These are phyloP conservation scores for Thelonectria blattea DNA, from an alignment of 2,329 filamentous ascomycete genomes.

Conservation along the genomic window DNA sequence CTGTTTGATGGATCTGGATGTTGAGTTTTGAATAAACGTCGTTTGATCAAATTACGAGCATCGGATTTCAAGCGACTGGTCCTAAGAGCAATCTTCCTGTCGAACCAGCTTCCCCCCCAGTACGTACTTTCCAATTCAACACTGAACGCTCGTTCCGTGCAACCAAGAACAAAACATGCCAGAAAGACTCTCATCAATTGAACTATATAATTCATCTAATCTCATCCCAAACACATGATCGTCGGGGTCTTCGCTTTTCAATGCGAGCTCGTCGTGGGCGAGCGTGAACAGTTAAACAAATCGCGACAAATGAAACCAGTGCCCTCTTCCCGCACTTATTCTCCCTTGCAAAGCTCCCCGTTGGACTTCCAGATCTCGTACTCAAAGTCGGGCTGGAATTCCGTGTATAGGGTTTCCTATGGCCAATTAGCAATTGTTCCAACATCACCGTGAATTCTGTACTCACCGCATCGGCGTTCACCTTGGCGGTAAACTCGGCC, in stretches of 20 bases:
- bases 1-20: too few species aligned
- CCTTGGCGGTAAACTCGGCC: slow-evolving; percentile 45
- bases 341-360: slow-evolving; percentile 30
- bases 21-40: too few species aligned
- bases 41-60: too few species aligned
- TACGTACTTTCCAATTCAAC: too few species aligned
- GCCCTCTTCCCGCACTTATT: neutral
- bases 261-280: slow-evolving; percentile 3
- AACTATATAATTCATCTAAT: slow-evolving; percentile 9
- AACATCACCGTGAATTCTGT: neutral
- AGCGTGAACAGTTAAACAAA: slow-evolving; percentile 4
- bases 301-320: neutral
- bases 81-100: too few species aligned
- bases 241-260: slow-evolving; percentile 3
- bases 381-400: slow-evolving; percentile 41
- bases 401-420: slow-evolving; percentile 38
- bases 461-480: slow-evolving; percentile 36
- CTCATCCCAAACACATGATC: neutral
- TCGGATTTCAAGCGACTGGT: too few species aligned
- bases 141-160: too few species aligned
- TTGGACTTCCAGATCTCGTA: slow-evolving; percentile 39
- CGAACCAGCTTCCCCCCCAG: too few species aligned
- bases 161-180: neutral
- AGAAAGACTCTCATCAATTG: neutral
- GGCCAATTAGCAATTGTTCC: neutral